Evolutionary conservation across 176 grass and related monocot species (phyloP), one percentile per base, ranked within the genome.

Genomic region (Oryza longistaminata): DNA sequence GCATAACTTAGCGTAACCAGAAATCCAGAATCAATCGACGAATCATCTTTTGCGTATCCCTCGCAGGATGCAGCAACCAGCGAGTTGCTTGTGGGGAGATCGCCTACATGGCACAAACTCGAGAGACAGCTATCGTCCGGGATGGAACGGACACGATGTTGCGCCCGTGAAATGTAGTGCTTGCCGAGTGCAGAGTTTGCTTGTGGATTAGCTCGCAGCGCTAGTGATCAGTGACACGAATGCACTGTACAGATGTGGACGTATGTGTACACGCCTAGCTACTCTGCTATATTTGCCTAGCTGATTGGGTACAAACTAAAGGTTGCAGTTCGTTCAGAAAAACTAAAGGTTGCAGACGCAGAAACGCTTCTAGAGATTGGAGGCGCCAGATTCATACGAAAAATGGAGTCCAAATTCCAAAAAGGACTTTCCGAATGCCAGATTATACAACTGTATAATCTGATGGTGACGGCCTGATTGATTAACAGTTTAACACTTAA

Each of bases 401-500:
- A 50, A 55, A 34, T n/a, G 16, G 16, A 34, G 48, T 39, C 10
- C 17, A 62, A 9, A 62, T 62, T 75, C 46, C 16, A 33, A 80
- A 68, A 68, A 6, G 10, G 29, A 1, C 6, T 24, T 24, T 2
- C 58, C 58, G 4, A 62, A 62, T 19, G 19, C 25, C 25, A 68
- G 70, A 46, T 46, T 11, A 45, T 69, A 25, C 2, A 15, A 21
- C 72, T 35, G 11, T 71, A 68, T 62, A 24, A 11, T 9, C 21
- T 62, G 58, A 62, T 62, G 16, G 8, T 73, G 45, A 72, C 71
- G 10, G 29, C 58, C 7, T 11, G 71, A 67, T 46, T 35, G 26
- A 22, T 78, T 21, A 79, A 58, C 53, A 58, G 53, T 58, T n/a
- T n/a, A 58, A 78, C 74, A 85, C 8, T 62, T 24, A 62, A 68